Percentiles rank a stretch among this genome's conserved stretches.
phyloP scores from a whole-genome alignment of 345 rosid species.

The Citrus cavaleriei region DNA sequence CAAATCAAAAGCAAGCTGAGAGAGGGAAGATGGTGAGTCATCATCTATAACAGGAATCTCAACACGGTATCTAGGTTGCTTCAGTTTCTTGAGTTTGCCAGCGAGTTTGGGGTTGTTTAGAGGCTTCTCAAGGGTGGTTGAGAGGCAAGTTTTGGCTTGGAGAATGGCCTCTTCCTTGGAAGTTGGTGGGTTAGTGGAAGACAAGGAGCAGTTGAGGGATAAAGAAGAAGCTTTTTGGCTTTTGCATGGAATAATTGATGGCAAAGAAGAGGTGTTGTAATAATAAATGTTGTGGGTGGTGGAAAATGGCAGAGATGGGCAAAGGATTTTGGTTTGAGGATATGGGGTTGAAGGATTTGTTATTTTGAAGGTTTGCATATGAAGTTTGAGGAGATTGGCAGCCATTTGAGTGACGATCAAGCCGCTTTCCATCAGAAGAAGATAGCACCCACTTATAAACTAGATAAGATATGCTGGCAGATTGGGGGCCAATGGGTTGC shows the following conservation, averaged over 20 bases:
- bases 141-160: slow-evolving; percentile 78
- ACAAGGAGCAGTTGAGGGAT: slow-evolving; percentile 33
- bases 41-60: slow-evolving; percentile 72
- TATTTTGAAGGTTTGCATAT: slow-evolving; percentile 18
- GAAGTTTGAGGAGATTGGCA: slow-evolving; percentile 31
- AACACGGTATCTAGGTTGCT: slow-evolving; percentile 69
- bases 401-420: slow-evolving; percentile 26
- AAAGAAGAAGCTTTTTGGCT: slow-evolving; percentile 17
- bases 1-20: slow-evolving; percentile 51
- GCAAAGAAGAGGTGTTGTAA: slow-evolving; percentile 6
- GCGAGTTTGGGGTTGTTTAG: slow-evolving; percentile 71
- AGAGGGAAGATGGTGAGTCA: slow-evolving; percentile 58
- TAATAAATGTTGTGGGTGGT: not conserved
- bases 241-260: slow-evolving; percentile 13
- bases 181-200: slow-evolving; percentile 52
- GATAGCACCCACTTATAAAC: not conserved
- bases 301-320: slow-evolving; percentile 7
- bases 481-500: too few species aligned
- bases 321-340: slow-evolving; percentile 1
- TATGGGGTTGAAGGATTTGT: slow-evolving; percentile 10
- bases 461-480: not conserved
- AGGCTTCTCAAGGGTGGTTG: slow-evolving; percentile 61
- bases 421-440: not conserved
- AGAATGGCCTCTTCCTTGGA: slow-evolving; percentile 81
- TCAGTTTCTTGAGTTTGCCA: slow-evolving; percentile 65